Evolutionary conservation across 1,139 yeast genomes (phyloP), one percentile per base, ranked within the genome.

Genomic region (Debaryomyces sp.): DNA sequence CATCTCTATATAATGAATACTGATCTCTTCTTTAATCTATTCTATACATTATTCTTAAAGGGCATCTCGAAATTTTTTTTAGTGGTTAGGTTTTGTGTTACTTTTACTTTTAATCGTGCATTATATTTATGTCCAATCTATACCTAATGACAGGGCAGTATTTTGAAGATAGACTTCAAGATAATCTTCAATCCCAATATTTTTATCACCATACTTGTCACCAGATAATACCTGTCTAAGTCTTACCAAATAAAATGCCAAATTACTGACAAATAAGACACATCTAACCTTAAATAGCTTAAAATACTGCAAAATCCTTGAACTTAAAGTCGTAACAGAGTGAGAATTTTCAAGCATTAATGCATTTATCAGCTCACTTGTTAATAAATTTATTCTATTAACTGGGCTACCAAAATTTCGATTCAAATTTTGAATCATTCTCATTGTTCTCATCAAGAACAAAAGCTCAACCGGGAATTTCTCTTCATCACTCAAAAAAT

Each of bases 391-490:
- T 55, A 88, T 69, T 48, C 95, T 71, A 61, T 88, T 88, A 15
- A 87, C 87, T 0, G 94, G 94, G 18, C 89, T 81, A 3, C 87
- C 90, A 62, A 81, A 81, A 46, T 70, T 70, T 54, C 81, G 82
- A 61, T 88, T 88, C 56, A 85, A 66, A 34, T 84, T 84, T 62
- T 87, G 94, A 47, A 88, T 78, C 72, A 87, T 86, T 50, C 92
- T 70, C 86, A 85, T 85, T 8, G 89, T 77, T 57, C 94, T 70
- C 44, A 87, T 82, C 12, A 88, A 66, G 57, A 88, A 86, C 29
- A 85, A 73, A 45, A 88, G 64, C 48, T 83, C 85, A 50, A 82
- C 66, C 1, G 96, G 96, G 61, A 88, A 82, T 61, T 79, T 80
- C 45, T 80, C 79, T 13, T 84, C 77, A 59, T 87, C 91, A 48